A percentile compares a stretch with the other conserved stretches of the same genome.
These are phyloP conservation scores for Fusarium pilosicola DNA, from an alignment of 2,329 filamentous ascomycete species.

Conservation along the genomic window DNA sequence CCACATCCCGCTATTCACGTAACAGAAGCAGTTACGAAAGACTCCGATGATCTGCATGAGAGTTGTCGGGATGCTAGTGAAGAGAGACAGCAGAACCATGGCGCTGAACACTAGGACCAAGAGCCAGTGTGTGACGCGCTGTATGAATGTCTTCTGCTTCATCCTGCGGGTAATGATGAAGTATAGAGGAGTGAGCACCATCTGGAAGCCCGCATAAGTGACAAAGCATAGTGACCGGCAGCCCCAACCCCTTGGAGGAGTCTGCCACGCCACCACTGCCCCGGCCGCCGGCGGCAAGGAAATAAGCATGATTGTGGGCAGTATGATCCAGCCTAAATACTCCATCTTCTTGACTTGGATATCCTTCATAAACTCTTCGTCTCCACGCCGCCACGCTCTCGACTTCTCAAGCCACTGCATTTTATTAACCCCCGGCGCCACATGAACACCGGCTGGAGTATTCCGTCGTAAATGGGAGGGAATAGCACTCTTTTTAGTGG, in stretches of 20 bases:
- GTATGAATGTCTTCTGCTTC: background rate
- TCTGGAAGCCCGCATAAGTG: background rate
- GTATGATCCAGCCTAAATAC: background rate
- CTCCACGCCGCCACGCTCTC: background rate
- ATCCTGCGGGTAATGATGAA: background rate
- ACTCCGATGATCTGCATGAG: background rate
- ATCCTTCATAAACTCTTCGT: fast-evolving
- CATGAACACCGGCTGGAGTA: background rate
- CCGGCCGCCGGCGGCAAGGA: background rate
- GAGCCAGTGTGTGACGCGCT: background rate
- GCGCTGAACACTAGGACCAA: background rate
- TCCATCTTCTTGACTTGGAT: background rate
- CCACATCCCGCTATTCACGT: background rate
- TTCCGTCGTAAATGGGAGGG: background rate
- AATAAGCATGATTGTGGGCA: background rate
- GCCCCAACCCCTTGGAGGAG: background rate
- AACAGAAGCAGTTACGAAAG: background rate
- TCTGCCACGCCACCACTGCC: background rate
- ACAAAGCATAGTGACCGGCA: background rate
- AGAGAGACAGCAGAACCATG: background rate
- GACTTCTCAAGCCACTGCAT: background rate
- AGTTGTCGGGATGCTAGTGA: background rate
- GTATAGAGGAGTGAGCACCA: background rate
- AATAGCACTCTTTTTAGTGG: fast-evolving
- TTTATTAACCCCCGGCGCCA: background rate